Base-by-base conservation (phyloP, 2,329 filamentous ascomycete genomes). In the Clonostachys byssicola region DNA sequence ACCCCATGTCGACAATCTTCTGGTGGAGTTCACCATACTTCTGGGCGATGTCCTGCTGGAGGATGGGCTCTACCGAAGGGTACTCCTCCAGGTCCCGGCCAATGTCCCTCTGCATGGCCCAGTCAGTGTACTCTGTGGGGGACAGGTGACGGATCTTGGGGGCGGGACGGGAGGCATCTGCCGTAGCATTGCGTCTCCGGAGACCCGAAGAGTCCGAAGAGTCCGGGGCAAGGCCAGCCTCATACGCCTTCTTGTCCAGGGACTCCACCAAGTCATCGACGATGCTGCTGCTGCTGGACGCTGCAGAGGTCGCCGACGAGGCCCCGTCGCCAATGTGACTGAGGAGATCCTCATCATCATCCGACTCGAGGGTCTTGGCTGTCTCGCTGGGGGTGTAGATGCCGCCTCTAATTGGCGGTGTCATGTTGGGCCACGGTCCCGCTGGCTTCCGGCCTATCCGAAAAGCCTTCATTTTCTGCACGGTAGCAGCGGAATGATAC, bases 1-100 rank as follows among this genome's bases (percentile, higher is more conserved):
- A 68, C 3, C 81, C 81, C 49, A 72, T 67, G 9, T 76, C 73
- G 45, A 73, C 68, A 51, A 86, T 60, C 40, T 68, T 67, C 52
- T 80, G 66, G 55, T 85, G 78, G 34, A 87, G 63, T 4, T 59
- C 60, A 12, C 77, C 73, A 61, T 85, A 86, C 54, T 80, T 79
- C 42, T 53, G 46, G 1, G 72, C 64, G 53, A 86, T 84, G 18
- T 72, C 68, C 12, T 70, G 62, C 63, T 86, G 82, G 5, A 78
- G n/a, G 7, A 44, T 75, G 9, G 62, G 61, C 50, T 84, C 78
- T 7, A 84, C 54, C 0, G 80, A 75, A 0, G 81, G 81, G 50
- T 77, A 77, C 8, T 60, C 62, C 3, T 53, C 50, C 40, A 66
- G 47, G 47, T 68, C 69, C 5, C 54, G 51, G 40, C 69, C 59